Base-by-base conservation (phyloP, 371 early-diverging fungal species). In the Zopfochytrium polystomum region DNA sequence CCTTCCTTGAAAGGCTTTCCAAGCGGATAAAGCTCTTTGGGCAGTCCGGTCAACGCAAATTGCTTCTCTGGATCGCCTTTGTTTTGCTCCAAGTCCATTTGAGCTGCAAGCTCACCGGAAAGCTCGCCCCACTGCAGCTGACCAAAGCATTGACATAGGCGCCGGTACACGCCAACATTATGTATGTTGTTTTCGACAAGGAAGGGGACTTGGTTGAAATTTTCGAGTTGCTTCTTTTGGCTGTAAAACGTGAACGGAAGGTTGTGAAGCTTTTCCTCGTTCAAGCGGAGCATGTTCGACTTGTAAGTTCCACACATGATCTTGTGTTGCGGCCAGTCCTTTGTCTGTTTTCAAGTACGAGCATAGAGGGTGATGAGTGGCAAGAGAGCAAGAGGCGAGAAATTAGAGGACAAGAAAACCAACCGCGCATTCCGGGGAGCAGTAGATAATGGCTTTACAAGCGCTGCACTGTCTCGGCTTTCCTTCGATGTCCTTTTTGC, bases 291-390 rank as follows among this genome's bases (percentile, higher is more conserved):
- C 68, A 78, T 72, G 56, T 64, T 56, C 25, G 35, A 31, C 48
- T 74, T 74, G 71, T 72, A 70, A 23, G 55, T 50, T 2, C 59
- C 34, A 48, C 79, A 78, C 45, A 65, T 58, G 18, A 45, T 31
- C 58, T 78, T 75, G 65, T 78, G 79, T 25, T 65, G 61, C 1
- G 79, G 72, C 79, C 79, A 78, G 67, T 74, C 72, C 49, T 75
- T 68, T 55, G 72, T 75, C 78, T 78, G 35, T 38, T n/a, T 38
- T 55, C 48, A 55, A 13, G 11, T 51, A n/a, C 1, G 15, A 23
- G 34, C 34, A 55, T 15, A 13, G 23, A n/a, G 1, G 48, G 23
- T 13, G 48, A 48, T 48, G 48, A 13, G 48, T 23, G 11, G n/a
- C 11, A 51, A 52, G 23, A 20, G 31, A 2, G 2, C 29, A 48